A percentile compares a stretch with the other conserved stretches of the same genome.
These are phyloP conservation scores for Fusarium sp. DNA, from an alignment of 2,329 filamentous ascomycete genomes.

Conservation along the genomic window DNA sequence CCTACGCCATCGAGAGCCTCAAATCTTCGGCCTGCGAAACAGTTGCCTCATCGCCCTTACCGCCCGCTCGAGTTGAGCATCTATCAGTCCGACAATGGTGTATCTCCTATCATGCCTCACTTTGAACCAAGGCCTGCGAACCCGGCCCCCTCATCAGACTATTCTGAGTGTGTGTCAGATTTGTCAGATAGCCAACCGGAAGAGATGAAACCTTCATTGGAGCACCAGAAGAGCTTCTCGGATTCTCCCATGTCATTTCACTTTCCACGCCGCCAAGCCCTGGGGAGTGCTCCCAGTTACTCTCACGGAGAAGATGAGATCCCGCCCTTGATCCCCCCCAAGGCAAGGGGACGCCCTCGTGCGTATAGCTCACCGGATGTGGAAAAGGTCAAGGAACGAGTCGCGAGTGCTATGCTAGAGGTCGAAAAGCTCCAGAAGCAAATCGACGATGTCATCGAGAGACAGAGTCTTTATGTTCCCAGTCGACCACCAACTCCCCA, in stretches of 20 bases:
- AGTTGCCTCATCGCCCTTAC: slow-evolving; percentile 51
- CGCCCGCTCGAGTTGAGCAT: slow-evolving; percentile 67
- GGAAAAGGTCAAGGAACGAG: slow-evolving; percentile 62
- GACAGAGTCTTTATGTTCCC: slow-evolving; percentile 64
- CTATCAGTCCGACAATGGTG: slow-evolving; percentile 50
- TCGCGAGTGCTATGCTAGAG: slow-evolving; percentile 67
- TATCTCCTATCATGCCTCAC: slow-evolving; percentile 66
- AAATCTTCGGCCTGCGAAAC: slow-evolving; percentile 38
- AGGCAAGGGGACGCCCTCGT: slow-evolving; percentile 52
- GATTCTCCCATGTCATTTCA: slow-evolving; percentile 65
- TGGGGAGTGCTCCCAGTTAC: slow-evolving; percentile 35
- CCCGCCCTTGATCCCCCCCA: slow-evolving; percentile 53
- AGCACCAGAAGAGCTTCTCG: slow-evolving; percentile 55
- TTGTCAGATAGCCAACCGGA: slow-evolving; percentile 35
- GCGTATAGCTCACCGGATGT: slow-evolving; percentile 58
- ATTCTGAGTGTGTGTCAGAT: slow-evolving; percentile 47
- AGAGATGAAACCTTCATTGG: slow-evolving; percentile 43
- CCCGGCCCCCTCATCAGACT: slow-evolving; percentile 46
- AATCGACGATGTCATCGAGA: slow-evolving; percentile 68
- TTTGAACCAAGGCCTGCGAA: slow-evolving; percentile 54
- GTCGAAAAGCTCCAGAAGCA: slow-evolving; percentile 66
- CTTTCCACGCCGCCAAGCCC: slow-evolving; percentile 57
- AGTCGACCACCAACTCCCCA: slow-evolving; percentile 64
- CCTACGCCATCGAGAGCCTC: slow-evolving; percentile 34
- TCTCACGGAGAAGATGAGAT: slow-evolving; percentile 41